Percentiles rank a stretch among this genome's conserved stretches.
Conservation (phyloP, 2,329 filamentous ascomycete genomes). For the Trichoderma atrobrunneum region DNA sequence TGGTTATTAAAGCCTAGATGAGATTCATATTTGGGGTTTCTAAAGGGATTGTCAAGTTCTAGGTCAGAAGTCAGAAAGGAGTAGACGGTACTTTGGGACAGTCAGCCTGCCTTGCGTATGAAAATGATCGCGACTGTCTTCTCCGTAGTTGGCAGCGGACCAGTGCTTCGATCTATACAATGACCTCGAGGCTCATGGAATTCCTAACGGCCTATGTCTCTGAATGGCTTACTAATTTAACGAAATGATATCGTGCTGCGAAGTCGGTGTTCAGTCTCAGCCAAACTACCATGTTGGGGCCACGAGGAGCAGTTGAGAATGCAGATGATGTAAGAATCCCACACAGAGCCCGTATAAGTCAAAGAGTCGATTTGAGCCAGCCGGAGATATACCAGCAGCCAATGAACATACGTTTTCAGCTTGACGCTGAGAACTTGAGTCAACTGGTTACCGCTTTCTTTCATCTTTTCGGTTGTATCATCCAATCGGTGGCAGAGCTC, state of each 20-base stretch:
- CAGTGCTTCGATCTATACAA: not conserved
- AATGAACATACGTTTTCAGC: not conserved
- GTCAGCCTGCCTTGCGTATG: not conserved
- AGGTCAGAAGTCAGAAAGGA: not conserved
- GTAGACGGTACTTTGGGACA: not conserved
- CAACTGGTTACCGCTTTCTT: not conserved
- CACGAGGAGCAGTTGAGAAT: not conserved
- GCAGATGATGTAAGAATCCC: not conserved
- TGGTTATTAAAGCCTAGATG: not conserved
- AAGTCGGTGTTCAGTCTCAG: not conserved
- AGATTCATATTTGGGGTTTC: not conserved
- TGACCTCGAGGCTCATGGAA: not conserved
- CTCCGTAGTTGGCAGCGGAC: not conserved
- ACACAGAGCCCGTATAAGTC: not conserved
- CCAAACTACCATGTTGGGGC: not conserved
- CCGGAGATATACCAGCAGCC: not conserved
- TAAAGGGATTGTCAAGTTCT: not conserved
- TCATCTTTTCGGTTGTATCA: not conserved
- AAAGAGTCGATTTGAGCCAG: not conserved
- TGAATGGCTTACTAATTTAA: not conserved
- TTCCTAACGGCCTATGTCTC: too few relatives aligned
- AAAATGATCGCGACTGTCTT: not conserved
- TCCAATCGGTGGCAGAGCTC: too few relatives aligned
- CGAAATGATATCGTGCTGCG: not conserved
- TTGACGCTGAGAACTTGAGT: not conserved